These are phyloP conservation scores for Leccinum incarnatum DNA, from an alignment of 768 basidiomycete genomes.

Conservation along the genomic window DNA sequence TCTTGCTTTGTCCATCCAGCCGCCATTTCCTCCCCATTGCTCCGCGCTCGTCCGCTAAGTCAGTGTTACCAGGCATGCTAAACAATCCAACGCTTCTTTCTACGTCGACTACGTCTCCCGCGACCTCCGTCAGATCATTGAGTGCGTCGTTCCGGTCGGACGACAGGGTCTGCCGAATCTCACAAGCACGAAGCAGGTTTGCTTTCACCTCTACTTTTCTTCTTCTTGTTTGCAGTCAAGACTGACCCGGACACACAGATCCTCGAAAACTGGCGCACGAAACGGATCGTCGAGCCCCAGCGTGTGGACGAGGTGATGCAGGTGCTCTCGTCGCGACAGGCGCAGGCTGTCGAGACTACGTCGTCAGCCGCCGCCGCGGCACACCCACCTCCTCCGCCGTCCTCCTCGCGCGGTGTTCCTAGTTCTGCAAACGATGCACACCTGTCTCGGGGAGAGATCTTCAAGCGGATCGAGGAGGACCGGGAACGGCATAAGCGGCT, in stretches of 20 bases:
- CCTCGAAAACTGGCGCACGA: slow-evolving; percentile 87
- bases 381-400: neutral
- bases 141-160: slow-evolving; percentile 83
- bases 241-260: slow-evolving; percentile 34
- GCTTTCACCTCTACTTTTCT: slow-evolving; percentile 11
- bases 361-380: too few relatives aligned
- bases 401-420: slow-evolving; percentile 1
- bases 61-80: slow-evolving; percentile 23
- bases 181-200: slow-evolving; percentile 84
- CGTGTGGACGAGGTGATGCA: slow-evolving; percentile 69
- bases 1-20: neutral
- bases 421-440: slow-evolving; percentile 10
- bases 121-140: slow-evolving; percentile 78
- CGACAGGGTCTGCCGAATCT: slow-evolving; percentile 86
- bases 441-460: slow-evolving; percentile 34
- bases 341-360: neutral
- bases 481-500: slow-evolving; percentile 90
- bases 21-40: neutral
- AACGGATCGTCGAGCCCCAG: slow-evolving; percentile 79
- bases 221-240: neutral
- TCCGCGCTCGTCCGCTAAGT: neutral
- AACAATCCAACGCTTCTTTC: slow-evolving; percentile 38
- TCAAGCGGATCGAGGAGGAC: slow-evolving; percentile 72
- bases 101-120: slow-evolving; percentile 77
- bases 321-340: neutral